phyloP scores from a whole-genome alignment of 2,329 filamentous ascomycete species.

The Neurospora crassa region DNA sequence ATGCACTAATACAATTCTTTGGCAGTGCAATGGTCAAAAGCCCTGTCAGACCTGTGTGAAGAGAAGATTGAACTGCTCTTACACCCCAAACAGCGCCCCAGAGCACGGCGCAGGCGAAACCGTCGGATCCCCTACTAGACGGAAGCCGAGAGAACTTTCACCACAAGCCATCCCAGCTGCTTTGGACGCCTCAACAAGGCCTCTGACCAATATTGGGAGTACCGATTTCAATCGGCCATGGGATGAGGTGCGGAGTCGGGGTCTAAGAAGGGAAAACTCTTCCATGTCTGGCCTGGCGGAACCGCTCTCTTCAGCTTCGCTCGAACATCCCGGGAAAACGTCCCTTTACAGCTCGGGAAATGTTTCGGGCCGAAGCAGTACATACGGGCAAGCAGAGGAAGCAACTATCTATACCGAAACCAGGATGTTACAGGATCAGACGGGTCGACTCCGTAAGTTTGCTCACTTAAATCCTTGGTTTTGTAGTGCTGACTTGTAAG shows the following conservation, averaged over 20 bases:
- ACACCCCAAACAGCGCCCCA: slow-evolving; percentile 25
- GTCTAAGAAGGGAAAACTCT: slow-evolving; percentile 8
- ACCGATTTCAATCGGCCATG: slow-evolving; percentile 12
- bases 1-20: slow-evolving; percentile 3
- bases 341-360: slow-evolving; percentile 23
- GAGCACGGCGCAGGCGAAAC: slow-evolving; percentile 23
- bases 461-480: not conserved
- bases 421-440: slow-evolving; percentile 50
- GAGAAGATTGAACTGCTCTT: slow-evolving; percentile 36
- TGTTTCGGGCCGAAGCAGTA: slow-evolving; percentile 28
- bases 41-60: slow-evolving; percentile 51
- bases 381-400: slow-evolving; percentile 43
- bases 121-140: slow-evolving; percentile 28
- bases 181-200: slow-evolving; percentile 10
- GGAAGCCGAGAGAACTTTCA: slow-evolving; percentile 23
- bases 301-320: slow-evolving; percentile 8
- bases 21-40: slow-evolving; percentile 47
- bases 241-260: slow-evolving; percentile 12
- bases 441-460: slow-evolving; percentile 43
- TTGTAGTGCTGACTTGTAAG: slow-evolving; percentile 22
- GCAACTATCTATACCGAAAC: slow-evolving; percentile 43
- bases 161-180: slow-evolving; percentile 13
- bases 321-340: slow-evolving; percentile 12
- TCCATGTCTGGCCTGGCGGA: slow-evolving; percentile 12
- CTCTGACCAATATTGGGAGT: slow-evolving; percentile 6